Base-by-base conservation (phyloP, 1,139 yeast genomes). In the Yamadazyma membranifaciens region DNA sequence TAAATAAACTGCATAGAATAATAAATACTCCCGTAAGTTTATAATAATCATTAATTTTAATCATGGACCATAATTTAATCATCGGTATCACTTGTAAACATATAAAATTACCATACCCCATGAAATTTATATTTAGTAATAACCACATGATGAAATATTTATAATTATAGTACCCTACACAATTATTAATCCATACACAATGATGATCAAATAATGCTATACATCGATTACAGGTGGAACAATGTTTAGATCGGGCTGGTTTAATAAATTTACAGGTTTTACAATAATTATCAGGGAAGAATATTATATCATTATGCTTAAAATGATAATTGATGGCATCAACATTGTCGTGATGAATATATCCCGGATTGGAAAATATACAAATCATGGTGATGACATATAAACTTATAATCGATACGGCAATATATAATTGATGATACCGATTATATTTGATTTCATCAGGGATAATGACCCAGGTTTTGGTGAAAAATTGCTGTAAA, bases 111-210 rank as follows among this genome's bases (percentile, higher is more conserved):
- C 95, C 97, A 57, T 87, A 86, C 1, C 64, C 51, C 46, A 88
- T 65, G 33, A 84, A 69, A 47, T 74, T 59, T 30, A 75, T 58
- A 46, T 87, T 83, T 28, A 81, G 65, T 1, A 73, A 29, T 34
- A 92, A 62, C 53, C 83, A 91, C 7, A 64, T 46, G 39, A 86
- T 52, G 55, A 92, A 92, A 75, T 81, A 87, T 34, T 76, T 67
- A 60, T 80, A 86, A 55, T 92, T 92, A 38, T 78, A 71, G 52
- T 74, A 74, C 0, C 97, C 98, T 26, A 92, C 77, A 61, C 98
- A 92, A 55, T 87, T 89, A 63, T 91, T 91, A 43, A 91, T 65
- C 96, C 97, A 92, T n/a, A 88, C 63, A 57, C 98, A 92, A 62
- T 92, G 98, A 57, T 92, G 98, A 58, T 92, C 98, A 51, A 75